A percentile compares a stretch with the other conserved stretches of the same genome.
Conservation (phyloP, 2,329 filamentous ascomycete species). For the Hymenoscyphus linearis region DNA sequence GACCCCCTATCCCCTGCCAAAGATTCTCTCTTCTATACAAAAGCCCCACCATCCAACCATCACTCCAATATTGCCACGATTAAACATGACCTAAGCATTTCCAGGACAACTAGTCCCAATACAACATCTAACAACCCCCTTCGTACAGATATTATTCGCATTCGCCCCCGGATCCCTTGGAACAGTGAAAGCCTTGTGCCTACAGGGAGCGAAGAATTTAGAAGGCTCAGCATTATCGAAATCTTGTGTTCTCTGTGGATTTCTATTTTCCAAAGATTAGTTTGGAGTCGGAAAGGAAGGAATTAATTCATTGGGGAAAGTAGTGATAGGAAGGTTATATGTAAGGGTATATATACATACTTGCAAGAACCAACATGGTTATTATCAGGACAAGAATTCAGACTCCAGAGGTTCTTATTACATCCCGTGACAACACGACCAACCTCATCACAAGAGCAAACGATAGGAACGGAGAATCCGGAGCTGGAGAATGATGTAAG, state of each 20-base stretch:
- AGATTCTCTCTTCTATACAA: background rate
- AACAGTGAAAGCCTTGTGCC: conserved; percentile 1
- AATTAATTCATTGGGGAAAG: background rate
- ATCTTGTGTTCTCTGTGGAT: background rate
- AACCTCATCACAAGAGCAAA: conserved; percentile 1
- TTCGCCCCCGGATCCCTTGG: conserved; percentile 3
- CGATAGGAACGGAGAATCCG: conserved; percentile 5
- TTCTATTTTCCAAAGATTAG: background rate
- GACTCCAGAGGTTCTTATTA: conserved; percentile 2
- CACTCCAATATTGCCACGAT: background rate
- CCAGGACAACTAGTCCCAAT: conserved; percentile 1
- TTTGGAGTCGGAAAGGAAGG: background rate
- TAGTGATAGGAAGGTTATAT: too few relatives aligned
- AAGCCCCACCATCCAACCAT: background rate
- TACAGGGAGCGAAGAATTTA: conserved; percentile 4
- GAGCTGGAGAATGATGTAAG: background rate
- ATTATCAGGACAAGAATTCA: background rate
- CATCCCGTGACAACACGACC: background rate
- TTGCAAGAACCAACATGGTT: background rate
- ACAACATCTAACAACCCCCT: conserved; percentile 1
- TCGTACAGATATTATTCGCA: background rate
- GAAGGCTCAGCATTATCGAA: background rate
- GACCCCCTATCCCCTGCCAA: too few relatives aligned
- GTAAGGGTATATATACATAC: too few relatives aligned
- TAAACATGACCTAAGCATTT: background rate